These are phyloP conservation scores for Spirogloea muscicola DNA, from an alignment of 139 green algal genomes.

Conservation along the genomic window DNA sequence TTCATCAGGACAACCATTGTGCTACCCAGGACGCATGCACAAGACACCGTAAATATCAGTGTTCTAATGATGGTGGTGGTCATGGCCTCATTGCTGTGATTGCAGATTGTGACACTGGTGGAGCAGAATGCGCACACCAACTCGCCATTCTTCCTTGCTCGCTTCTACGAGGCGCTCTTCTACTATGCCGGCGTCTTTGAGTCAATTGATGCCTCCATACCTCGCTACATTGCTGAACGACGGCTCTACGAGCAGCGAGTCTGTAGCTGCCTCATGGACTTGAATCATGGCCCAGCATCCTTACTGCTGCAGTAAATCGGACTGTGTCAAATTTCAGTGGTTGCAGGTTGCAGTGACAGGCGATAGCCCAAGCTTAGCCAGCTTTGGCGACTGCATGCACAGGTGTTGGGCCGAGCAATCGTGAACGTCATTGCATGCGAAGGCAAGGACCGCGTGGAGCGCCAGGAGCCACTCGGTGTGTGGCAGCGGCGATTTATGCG, in stretches of 20 bases:
- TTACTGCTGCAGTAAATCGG: no score
- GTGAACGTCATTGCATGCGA: slow-evolving; percentile 34
- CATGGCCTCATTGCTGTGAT: background rate
- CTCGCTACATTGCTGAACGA: background rate
- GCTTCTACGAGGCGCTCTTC: slow-evolving; percentile 22
- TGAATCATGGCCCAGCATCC: no score
- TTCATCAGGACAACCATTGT: no score
- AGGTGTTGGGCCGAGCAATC: slow-evolving; percentile 30
- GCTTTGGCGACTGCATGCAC: slow-evolving; percentile 6
- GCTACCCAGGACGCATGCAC: no score
- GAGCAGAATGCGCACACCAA: slow-evolving; percentile 9
- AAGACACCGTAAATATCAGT: no score
- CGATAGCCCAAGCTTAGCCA: no score
- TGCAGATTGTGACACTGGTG: slow-evolving; percentile 1
- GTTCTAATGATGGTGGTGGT: no score
- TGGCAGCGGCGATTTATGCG: slow-evolving; percentile 16
- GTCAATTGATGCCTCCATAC: background rate
- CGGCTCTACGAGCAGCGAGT: slow-evolving; percentile 15
- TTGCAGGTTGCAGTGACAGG: no score
- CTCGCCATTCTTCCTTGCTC: slow-evolving; percentile 23
- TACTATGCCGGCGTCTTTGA: slow-evolving; percentile 23
- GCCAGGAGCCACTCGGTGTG: slow-evolving; percentile 9
- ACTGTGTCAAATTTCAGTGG: no score
- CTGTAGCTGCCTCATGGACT: no score
- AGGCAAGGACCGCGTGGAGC: slow-evolving; percentile 3